A percentile compares a stretch with the other conserved stretches of the same genome.
phyloP scores from a whole-genome alignment of 2,329 filamentous ascomycete species.

The Graphilbum ipis-grandicollis region DNA sequence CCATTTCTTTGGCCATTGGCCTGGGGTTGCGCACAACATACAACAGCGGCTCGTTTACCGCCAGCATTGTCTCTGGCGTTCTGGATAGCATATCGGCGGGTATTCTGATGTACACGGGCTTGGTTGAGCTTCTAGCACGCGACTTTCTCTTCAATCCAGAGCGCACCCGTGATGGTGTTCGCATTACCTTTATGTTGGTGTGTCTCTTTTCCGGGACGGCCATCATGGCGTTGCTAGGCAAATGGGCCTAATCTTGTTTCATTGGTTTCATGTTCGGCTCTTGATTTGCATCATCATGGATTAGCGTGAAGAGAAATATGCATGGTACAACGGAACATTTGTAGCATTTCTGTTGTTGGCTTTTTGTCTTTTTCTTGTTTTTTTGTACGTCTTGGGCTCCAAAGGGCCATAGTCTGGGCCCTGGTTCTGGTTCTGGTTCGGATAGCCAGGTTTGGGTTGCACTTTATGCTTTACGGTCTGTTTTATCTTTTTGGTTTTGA shows the following conservation, averaged over 20 bases:
- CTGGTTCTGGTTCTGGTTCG: no score
- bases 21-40: slow-evolving; percentile 57
- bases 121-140: slow-evolving; percentile 90
- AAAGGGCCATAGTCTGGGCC: no score
- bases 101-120: slow-evolving; percentile 82
- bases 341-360: no score
- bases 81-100: slow-evolving; percentile 84
- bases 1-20: slow-evolving; percentile 69
- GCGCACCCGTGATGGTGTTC: slow-evolving; percentile 60
- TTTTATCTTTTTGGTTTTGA: no score
- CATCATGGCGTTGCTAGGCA: slow-evolving; percentile 69
- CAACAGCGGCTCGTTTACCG: slow-evolving; percentile 32
- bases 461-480: no score
- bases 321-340: no score
- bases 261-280: no score
- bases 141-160: slow-evolving; percentile 91
- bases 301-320: no score
- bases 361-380: no score
- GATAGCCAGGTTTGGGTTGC: no score
- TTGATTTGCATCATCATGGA: no score
- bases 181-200: slow-evolving; percentile 50
- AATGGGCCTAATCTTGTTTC: slow-evolving; percentile 49
- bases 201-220: slow-evolving; percentile 59
- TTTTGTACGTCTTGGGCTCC: no score
- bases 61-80: slow-evolving; percentile 66